These are phyloP conservation scores for Amylocarpus encephaloides DNA, from an alignment of 2,329 filamentous ascomycete species.

Conservation along the genomic window DNA sequence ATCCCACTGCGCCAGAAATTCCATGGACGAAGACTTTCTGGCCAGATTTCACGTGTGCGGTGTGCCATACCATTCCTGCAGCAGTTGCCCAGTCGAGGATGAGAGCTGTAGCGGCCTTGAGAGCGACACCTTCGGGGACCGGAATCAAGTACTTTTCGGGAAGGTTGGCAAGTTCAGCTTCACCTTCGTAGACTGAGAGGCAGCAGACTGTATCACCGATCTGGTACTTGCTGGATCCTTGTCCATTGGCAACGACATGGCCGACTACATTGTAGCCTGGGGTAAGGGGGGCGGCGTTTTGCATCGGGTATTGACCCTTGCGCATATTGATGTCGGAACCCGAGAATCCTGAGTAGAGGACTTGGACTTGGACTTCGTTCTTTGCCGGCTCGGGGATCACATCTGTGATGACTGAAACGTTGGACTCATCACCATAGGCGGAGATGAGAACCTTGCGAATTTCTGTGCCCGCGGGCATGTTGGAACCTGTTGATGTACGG, in stretches of 20 bases:
- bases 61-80: conserved; percentile 3
- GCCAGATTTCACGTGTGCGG: neutral
- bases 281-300: conserved; percentile 1
- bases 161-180: conserved; percentile 3
- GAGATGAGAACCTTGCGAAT: conserved; percentile 9
- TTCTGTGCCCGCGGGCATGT: neutral
- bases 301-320: conserved; percentile 4
- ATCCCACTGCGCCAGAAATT: conserved; percentile 4
- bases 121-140: conserved; percentile 1
- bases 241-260: neutral
- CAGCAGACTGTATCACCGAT: conserved; percentile 4
- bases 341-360: conserved; percentile 6
- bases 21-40: conserved; percentile 10
- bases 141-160: conserved; percentile 8
- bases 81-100: conserved; percentile 8
- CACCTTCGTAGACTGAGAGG: conserved; percentile 4
- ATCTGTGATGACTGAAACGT: neutral
- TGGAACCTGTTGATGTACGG: neutral
- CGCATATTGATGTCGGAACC: conserved; percentile 11
- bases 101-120: conserved; percentile 1
- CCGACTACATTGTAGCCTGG: conserved; percentile 7
- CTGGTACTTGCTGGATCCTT: neutral
- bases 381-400: neutral
- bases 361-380: conserved; percentile 5
- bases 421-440: conserved; percentile 2